Percentiles rank a stretch among this genome's conserved stretches.
Conservation (phyloP, 371 early-diverging fungal species). For the Zopfochytrium polystomum region DNA sequence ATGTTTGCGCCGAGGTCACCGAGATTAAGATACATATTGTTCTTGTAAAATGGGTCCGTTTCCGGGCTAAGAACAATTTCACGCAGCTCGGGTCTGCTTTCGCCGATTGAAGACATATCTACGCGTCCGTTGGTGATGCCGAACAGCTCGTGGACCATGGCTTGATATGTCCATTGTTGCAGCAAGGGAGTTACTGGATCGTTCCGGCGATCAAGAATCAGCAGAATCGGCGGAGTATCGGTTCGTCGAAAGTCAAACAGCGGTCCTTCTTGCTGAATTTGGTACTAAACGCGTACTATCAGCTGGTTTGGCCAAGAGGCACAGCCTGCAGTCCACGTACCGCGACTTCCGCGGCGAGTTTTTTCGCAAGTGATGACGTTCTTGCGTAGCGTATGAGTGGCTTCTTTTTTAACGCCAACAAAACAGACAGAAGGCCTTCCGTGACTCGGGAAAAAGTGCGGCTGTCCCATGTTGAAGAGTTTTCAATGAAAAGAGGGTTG, state of each 20-base stretch:
- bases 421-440: conserved; percentile 72
- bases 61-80: conserved; percentile 78
- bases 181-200: conserved; percentile 97
- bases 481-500: conserved; percentile 69
- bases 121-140: conserved; percentile 94
- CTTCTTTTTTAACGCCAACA: conserved; percentile 84
- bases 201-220: conserved; percentile 91
- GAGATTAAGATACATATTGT: conserved; percentile 83
- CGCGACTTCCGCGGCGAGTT: conserved; percentile 77
- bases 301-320: background rate
- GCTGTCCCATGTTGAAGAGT: conserved; percentile 66
- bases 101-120: conserved; percentile 72
- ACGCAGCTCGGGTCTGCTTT: conserved; percentile 73
- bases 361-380: conserved; percentile 72
- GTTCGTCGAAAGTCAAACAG: conserved; percentile 77
- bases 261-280: conserved; percentile 75
- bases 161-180: conserved; percentile 98
- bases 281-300: conserved; percentile 49
- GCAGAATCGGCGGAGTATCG: conserved; percentile 80
- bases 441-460: conserved; percentile 69
- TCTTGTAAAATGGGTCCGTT: conserved; percentile 89
- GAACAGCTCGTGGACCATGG: conserved; percentile 96
- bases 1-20: conserved; percentile 94
- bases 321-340: no score
- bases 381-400: conserved; percentile 87